phyloP scores from a whole-genome alignment of 2,329 filamentous ascomycete species.

The Tolypocladium endophyticum region DNA sequence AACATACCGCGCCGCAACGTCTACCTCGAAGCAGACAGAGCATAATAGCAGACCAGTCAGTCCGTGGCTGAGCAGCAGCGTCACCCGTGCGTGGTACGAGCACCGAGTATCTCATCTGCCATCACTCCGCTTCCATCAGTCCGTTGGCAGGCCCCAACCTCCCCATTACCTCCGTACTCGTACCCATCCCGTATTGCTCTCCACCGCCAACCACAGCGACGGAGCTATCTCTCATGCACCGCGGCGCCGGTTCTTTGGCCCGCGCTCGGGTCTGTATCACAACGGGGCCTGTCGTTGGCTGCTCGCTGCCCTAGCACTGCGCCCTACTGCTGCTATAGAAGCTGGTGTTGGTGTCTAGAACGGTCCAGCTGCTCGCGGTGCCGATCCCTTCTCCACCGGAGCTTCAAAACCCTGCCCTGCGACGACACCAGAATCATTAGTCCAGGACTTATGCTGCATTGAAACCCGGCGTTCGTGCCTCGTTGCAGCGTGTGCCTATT shows the following conservation, averaged over 20 bases:
- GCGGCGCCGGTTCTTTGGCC: not conserved
- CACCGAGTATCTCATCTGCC: not conserved
- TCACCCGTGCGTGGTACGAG: not conserved
- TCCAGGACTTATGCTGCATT: not conserved
- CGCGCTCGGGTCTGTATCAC: not conserved
- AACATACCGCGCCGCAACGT: not conserved
- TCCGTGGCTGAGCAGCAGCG: not conserved
- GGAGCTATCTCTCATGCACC: not conserved
- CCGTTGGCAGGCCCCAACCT: not conserved
- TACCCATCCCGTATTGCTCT: not conserved
- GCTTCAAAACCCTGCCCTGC: not conserved
- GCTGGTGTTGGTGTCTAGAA: not conserved
- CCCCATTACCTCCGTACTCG: not conserved
- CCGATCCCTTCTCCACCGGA: not conserved
- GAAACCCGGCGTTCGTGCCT: not conserved
- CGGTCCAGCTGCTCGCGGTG: not conserved
- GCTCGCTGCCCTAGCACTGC: not conserved
- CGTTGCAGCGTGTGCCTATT: not conserved
- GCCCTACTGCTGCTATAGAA: not conserved
- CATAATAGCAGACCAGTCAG: not conserved
- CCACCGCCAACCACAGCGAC: not conserved
- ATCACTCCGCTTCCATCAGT: not conserved
- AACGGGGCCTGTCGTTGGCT: not conserved
- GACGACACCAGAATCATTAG: not conserved
- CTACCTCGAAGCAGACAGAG: not conserved